Conservation (phyloP, 495 filamentous ascomycete species). For the Podospora anserina region DNA sequence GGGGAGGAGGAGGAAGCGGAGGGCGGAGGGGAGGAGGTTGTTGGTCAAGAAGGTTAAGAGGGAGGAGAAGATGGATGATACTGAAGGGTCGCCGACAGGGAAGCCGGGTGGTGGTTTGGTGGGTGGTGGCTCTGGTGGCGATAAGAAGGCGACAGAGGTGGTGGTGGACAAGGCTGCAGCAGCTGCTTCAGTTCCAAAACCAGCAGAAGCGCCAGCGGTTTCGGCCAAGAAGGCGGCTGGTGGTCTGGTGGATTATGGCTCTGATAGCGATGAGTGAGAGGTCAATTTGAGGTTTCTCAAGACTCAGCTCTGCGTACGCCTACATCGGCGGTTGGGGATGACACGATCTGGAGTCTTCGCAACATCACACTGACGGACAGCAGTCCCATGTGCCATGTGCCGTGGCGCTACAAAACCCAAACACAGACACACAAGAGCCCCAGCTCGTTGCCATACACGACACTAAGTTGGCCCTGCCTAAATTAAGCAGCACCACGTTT, state of each 20-base stretch:
- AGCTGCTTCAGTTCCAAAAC: background rate
- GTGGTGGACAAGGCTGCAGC: background rate
- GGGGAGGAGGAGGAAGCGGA: conserved; percentile 8
- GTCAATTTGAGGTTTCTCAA: background rate
- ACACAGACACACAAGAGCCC: background rate
- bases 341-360: background rate
- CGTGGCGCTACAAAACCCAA: background rate
- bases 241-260: conserved; percentile 32
- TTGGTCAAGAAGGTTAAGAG: conserved; percentile 24
- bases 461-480: background rate
- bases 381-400: background rate
- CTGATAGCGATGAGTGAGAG: conserved; percentile 31
- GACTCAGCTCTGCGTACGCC: background rate
- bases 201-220: background rate
- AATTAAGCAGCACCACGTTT: background rate
- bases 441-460: background rate
- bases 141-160: conserved; percentile 9
- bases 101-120: background rate
- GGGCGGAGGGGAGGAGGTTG: conserved; percentile 21
- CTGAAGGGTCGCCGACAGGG: too few species aligned
- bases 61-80: conserved; percentile 23
- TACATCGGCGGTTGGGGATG: background rate
- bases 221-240: conserved; percentile 20
- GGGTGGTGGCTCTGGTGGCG: conserved; percentile 23
- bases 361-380: background rate